phyloP scores from a whole-genome alignment of 2,329 filamentous ascomycete species.

The Aspergillus hortae region DNA sequence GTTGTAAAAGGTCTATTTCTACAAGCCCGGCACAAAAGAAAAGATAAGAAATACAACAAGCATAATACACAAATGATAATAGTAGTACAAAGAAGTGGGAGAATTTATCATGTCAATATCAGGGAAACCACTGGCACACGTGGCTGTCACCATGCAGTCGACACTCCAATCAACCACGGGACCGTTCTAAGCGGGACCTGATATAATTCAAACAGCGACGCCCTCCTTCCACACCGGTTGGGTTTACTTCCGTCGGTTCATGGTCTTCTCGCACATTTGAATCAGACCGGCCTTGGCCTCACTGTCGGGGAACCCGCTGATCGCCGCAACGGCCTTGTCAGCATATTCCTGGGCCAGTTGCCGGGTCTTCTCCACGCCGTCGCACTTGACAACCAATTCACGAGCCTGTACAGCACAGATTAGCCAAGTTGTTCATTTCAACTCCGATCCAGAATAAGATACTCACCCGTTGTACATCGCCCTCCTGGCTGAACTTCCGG shows the following conservation, averaged over 20 bases:
- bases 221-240: background rate
- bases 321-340: slow-evolving; percentile 80
- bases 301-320: slow-evolving; percentile 81
- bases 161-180: background rate
- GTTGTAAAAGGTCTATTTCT: slow-evolving; percentile 1
- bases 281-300: slow-evolving; percentile 88
- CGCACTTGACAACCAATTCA: slow-evolving; percentile 74
- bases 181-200: background rate
- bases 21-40: background rate
- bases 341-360: slow-evolving; percentile 87
- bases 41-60: background rate
- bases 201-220: background rate
- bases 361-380: slow-evolving; percentile 88
- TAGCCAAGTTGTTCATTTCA: background rate
- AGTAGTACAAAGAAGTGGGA: slow-evolving; percentile 3
- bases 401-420: slow-evolving; percentile 62
- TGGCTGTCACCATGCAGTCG: background rate
- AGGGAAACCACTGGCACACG: background rate
- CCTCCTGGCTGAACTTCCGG: slow-evolving; percentile 78
- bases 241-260: slow-evolving; percentile 75
- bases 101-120: background rate
- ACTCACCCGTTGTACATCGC: slow-evolving; percentile 79
- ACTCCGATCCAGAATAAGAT: background rate
- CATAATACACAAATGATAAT: slow-evolving; percentile 1
- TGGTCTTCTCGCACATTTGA: slow-evolving; percentile 90